These are phyloP conservation scores for Phylloporus arenicola DNA, from an alignment of 768 basidiomycete genomes.

Conservation along the genomic window DNA sequence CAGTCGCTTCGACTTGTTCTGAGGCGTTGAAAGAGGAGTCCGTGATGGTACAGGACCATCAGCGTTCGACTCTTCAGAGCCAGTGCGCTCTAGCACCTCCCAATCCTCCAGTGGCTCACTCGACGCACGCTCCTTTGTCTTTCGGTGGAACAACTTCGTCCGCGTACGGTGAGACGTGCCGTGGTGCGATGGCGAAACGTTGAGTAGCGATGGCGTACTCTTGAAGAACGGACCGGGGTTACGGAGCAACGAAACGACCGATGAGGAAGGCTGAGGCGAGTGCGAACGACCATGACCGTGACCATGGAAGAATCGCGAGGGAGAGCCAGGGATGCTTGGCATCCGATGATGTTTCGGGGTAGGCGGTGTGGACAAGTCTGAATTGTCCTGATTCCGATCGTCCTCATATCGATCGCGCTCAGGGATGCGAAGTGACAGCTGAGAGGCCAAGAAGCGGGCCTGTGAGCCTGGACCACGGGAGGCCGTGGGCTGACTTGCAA, in stretches of 20 bases:
- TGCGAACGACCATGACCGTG: slow-evolving; percentile 28
- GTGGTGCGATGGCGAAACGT: slow-evolving; percentile 29
- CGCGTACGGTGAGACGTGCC: slow-evolving; percentile 27
- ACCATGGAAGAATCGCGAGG: slow-evolving; percentile 27
- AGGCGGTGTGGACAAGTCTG: slow-evolving; percentile 29
- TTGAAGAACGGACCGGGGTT: slow-evolving; percentile 33
- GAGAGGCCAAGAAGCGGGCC: slow-evolving; percentile 31
- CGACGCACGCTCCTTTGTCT: slow-evolving; percentile 32
- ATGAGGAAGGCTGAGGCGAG: slow-evolving; percentile 32
- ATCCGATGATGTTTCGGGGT: slow-evolving; percentile 31
- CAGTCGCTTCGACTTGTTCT: slow-evolving; percentile 9
- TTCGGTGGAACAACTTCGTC: slow-evolving; percentile 31
- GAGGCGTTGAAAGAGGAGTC: slow-evolving; percentile 20
- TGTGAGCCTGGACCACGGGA: slow-evolving; percentile 24
- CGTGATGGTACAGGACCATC: slow-evolving; percentile 20
- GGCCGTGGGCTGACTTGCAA: slow-evolving; percentile 26
- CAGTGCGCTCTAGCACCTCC: slow-evolving; percentile 29
- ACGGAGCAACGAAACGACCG: slow-evolving; percentile 30
- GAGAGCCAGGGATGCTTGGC: slow-evolving; percentile 27
- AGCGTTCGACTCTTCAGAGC: slow-evolving; percentile 22
- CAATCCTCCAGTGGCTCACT: slow-evolving; percentile 31
- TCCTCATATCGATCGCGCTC: slow-evolving; percentile 31
- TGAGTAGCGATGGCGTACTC: slow-evolving; percentile 30
- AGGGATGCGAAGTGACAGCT: slow-evolving; percentile 30
- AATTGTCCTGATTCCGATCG: slow-evolving; percentile 27